Evolutionary conservation across 1,284 basidiomycete genomes (phyloP).

Genomic region (Acaromyces ingoldii): DNA sequence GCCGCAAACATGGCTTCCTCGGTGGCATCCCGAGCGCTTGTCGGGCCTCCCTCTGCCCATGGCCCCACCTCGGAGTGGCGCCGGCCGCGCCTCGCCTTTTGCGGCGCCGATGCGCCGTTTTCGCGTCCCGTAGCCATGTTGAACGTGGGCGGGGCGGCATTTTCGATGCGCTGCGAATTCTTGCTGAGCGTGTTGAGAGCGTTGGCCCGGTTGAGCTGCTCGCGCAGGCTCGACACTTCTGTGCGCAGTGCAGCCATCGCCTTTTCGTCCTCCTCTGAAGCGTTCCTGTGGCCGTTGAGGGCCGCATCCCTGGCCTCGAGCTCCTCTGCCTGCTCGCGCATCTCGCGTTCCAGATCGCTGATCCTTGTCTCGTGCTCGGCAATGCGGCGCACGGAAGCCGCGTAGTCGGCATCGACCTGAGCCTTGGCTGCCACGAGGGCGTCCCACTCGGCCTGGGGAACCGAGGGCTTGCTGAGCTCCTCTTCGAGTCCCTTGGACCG

Average conservation of each 20-base stretch:
- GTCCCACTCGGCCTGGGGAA: conserved; percentile 70
- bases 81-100: conserved; percentile 57
- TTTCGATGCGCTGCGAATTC: conserved; percentile 47
- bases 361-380: conserved; percentile 81
- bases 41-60: conserved; percentile 62
- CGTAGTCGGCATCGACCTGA: conserved; percentile 74
- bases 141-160: conserved; percentile 39
- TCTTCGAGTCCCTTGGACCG: conserved; percentile 70
- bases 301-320: conserved; percentile 65
- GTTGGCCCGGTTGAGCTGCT: conserved; percentile 90
- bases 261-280: conserved; percentile 67
- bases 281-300: conserved; percentile 37
- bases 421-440: conserved; percentile 71
- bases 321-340: conserved; percentile 67
- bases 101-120: conserved; percentile 14
- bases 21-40: conserved; percentile 61
- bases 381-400: conserved; percentile 69
- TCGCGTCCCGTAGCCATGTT: conserved; percentile 44
- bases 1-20: conserved; percentile 72
- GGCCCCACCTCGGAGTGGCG: conserved; percentile 79
- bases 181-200: conserved; percentile 55
- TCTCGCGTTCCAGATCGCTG: conserved; percentile 64
- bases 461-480: conserved; percentile 68
- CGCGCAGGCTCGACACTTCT: conserved; percentile 83
- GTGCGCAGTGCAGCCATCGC: conserved; percentile 82